Percentiles rank a stretch among this genome's conserved stretches.
Conservation (phyloP, 164 flowering plant genomes). For the Annona cherimola region DNA sequence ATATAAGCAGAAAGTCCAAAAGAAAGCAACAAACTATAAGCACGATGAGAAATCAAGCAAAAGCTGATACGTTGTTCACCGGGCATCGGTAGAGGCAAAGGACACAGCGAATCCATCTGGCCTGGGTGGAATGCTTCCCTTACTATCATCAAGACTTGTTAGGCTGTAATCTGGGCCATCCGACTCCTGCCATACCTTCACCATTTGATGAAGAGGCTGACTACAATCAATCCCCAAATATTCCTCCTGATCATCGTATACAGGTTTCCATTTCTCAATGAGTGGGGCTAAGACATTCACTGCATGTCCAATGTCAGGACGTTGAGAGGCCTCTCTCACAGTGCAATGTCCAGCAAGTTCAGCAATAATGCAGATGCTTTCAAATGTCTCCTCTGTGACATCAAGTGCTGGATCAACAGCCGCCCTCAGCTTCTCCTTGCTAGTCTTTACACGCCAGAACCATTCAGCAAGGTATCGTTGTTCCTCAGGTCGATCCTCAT, state of each 20-base stretch:
- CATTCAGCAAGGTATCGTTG: slow-evolving; percentile 65
- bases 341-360: slow-evolving; percentile 91
- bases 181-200: slow-evolving; percentile 66
- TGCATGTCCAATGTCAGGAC: slow-evolving; percentile 84
- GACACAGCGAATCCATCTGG: slow-evolving; percentile 70
- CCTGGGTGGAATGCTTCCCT: slow-evolving; percentile 64
- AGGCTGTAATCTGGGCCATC: slow-evolving; percentile 36
- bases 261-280: slow-evolving; percentile 74
- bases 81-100: slow-evolving; percentile 63
- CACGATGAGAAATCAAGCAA: background rate
- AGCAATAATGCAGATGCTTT: slow-evolving; percentile 49
- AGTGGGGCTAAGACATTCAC: slow-evolving; percentile 57
- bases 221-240: slow-evolving; percentile 51
- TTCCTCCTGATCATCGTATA: slow-evolving; percentile 39
- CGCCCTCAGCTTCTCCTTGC: slow-evolving; percentile 42
- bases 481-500: slow-evolving; percentile 66
- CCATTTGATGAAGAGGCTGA: slow-evolving; percentile 56
- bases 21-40: background rate
- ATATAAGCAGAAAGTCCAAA: background rate
- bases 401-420: slow-evolving; percentile 61
- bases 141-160: slow-evolving; percentile 44
- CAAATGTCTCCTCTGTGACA: slow-evolving; percentile 40
- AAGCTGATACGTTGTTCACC: slow-evolving; percentile 9
- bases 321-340: slow-evolving; percentile 66
- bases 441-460: slow-evolving; percentile 63